Percentiles rank a stretch among this genome's conserved stretches.
phyloP scores from a whole-genome alignment of 2,329 filamentous ascomycete genomes.

The Hymenoscyphus linearis region DNA sequence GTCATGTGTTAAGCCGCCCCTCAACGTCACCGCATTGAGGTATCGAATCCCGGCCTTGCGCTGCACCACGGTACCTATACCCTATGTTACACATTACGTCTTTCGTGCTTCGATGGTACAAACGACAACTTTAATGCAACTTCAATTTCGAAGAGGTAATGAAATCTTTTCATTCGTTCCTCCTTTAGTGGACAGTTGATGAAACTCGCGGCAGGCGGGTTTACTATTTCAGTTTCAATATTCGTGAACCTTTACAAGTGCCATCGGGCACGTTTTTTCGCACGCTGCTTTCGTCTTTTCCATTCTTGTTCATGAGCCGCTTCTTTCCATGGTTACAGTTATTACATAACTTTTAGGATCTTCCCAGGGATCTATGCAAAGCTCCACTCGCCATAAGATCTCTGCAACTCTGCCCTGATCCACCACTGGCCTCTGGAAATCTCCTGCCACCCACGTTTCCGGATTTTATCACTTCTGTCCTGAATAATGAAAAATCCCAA shows the following conservation, averaged over 20 bases:
- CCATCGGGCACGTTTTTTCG: not conserved
- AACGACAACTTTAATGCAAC: not conserved
- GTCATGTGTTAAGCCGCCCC: conserved; percentile 12
- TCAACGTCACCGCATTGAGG: not conserved
- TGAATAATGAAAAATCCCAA: not conserved
- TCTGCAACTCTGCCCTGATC: not conserved
- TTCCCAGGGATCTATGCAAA: not conserved
- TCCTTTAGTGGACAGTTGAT: not conserved
- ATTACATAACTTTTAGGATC: not conserved
- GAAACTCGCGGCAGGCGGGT: not conserved
- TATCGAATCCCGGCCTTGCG: not conserved
- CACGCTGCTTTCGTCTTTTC: too few relatives aligned
- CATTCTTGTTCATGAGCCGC: too few relatives aligned
- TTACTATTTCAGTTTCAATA: not conserved
- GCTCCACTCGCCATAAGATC: not conserved
- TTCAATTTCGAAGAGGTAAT: not conserved
- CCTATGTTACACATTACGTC: not conserved
- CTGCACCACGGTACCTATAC: not conserved
- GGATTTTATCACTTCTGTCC: not conserved
- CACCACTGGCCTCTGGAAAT: not conserved
- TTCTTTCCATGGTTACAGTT: not conserved
- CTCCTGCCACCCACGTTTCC: not conserved
- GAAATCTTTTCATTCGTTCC: not conserved
- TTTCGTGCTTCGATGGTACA: not conserved
- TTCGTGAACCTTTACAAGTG: not conserved